Evolutionary conservation across 129 eudicot species (phyloP), one percentile per base, ranked within the genome.

Genomic region (Tanacetum coccineum): DNA sequence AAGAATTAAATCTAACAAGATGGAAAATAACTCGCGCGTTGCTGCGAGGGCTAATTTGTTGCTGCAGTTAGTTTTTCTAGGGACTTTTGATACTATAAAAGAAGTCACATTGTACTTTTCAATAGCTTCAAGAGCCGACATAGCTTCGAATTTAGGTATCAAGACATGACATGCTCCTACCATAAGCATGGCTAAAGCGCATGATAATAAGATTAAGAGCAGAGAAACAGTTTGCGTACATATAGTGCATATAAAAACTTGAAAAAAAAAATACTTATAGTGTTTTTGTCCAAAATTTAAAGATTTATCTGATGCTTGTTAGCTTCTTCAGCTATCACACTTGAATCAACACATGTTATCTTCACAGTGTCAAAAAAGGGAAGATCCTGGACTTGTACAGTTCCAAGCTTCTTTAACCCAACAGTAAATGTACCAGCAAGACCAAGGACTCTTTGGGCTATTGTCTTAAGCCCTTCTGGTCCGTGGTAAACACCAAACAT

Each of bases 321-420:
- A 73, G 98, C 96, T 75, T 83, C 98, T 72, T 81, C 91, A 70
- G 88, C 90, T 59, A 91, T 85, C 48, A 82, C 85, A 64, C 75
- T 66, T 9, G 96, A 70, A 66, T 91, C 88, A 70, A 84, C 81
- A 73, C 90, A 83, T 47, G 78, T 88, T 51, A 91, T 77, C 77
- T 91, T 91, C 82, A 91, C 98, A 9, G 98, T 91, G 83, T 91
- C 98, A 51, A 91, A 91, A 76, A 91, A 91, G 11, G 96, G 91
- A 68, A 81, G 88, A 40, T 70, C 83, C 71, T 85, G 90, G 39
- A 87, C 98, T 83, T 91, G 95, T 36, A 79, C 95, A 0, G 94
- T 85, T 63, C 96, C 98, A 45, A 91, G 86, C 71, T 87, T 91
- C 77, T 85, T 87, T 66, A 85, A 67, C 21, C 98, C 98, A 56